These are phyloP conservation scores for Wickerhamomyces tratensis DNA, from an alignment of 805 yeast genomes.

Conservation along the genomic window DNA sequence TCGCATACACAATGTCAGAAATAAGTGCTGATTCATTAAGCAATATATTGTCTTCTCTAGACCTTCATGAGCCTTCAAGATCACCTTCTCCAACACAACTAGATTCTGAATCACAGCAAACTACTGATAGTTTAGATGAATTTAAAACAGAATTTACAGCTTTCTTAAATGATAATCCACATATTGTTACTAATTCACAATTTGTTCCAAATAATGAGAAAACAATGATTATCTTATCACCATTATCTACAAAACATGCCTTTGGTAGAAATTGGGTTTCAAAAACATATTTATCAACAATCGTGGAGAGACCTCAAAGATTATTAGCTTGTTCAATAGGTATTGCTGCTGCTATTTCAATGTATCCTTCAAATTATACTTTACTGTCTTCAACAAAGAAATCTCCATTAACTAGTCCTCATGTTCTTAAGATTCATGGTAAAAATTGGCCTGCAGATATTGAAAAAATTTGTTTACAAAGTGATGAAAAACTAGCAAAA, in stretches of 20 bases:
- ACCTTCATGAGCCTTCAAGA: neutral
- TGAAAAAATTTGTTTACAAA: slow-evolving; percentile 45
- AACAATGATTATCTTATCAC: slow-evolving; percentile 56
- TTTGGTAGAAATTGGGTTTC: slow-evolving; percentile 74
- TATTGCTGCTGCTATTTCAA: slow-evolving; percentile 61
- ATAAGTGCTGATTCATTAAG: neutral
- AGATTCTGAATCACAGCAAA: neutral
- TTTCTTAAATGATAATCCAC: slow-evolving; percentile 30
- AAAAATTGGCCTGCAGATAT: slow-evolving; percentile 58
- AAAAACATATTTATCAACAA: slow-evolving; percentile 51
- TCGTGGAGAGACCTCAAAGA: slow-evolving; percentile 80
- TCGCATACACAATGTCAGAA: neutral
- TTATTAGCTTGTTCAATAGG: slow-evolving; percentile 72
- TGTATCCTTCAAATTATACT: slow-evolving; percentile 51
- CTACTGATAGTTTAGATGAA: slow-evolving; percentile 21
- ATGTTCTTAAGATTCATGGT: slow-evolving; percentile 67
- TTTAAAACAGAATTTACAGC: slow-evolving; percentile 34
- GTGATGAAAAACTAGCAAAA: slow-evolving; percentile 41
- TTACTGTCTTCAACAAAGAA: slow-evolving; percentile 36
- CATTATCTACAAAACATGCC: slow-evolving; percentile 59
- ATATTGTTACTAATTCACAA: slow-evolving; percentile 23
- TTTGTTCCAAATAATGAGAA: slow-evolving; percentile 31
- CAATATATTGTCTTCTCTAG: neutral
- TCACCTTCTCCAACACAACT: neutral
- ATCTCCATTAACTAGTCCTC: slow-evolving; percentile 42